Percentiles rank a stretch among this genome's conserved stretches.
phyloP scores from a whole-genome alignment of 768 basidiomycete genomes.

The Paxillus ammoniavirescens region DNA sequence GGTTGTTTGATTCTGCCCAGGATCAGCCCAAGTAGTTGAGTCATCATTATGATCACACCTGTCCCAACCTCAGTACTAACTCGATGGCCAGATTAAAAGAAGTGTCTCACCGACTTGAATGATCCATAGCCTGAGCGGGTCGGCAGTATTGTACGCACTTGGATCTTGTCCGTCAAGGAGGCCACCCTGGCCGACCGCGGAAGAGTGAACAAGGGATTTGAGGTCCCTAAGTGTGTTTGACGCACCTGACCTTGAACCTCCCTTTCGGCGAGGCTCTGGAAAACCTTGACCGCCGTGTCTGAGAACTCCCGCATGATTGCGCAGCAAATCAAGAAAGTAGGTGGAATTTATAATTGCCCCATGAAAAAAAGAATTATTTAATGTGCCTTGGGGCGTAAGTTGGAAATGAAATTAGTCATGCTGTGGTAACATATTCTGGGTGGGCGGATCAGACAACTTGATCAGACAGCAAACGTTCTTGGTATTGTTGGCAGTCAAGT shows the following conservation, averaged over 20 bases:
- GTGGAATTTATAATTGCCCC: background rate
- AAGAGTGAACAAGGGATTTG: background rate
- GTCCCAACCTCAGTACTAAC: conserved; percentile 7
- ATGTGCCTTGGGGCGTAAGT: background rate
- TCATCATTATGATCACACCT: conserved; percentile 81
- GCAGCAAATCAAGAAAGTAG: background rate
- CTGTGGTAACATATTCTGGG: no score
- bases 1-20: conserved; percentile 80
- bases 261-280: conserved; percentile 18
- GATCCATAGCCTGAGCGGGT: conserved; percentile 77
- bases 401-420: no score
- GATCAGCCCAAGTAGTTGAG: conserved; percentile 65
- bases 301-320: conserved; percentile 40
- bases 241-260: conserved; percentile 28
- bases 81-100: background rate
- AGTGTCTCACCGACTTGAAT: conserved; percentile 63
- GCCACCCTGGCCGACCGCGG: conserved; percentile 52
- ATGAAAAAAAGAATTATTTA: no score
- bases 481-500: no score
- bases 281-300: conserved; percentile 38
- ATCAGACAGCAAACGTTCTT: no score
- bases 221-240: background rate
- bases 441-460: no score
- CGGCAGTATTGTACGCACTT: conserved; percentile 49
- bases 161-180: conserved; percentile 80